These are phyloP conservation scores for Cenchrus purpureus DNA, from an alignment of 176 grass and related monocot species.

Conservation along the genomic window DNA sequence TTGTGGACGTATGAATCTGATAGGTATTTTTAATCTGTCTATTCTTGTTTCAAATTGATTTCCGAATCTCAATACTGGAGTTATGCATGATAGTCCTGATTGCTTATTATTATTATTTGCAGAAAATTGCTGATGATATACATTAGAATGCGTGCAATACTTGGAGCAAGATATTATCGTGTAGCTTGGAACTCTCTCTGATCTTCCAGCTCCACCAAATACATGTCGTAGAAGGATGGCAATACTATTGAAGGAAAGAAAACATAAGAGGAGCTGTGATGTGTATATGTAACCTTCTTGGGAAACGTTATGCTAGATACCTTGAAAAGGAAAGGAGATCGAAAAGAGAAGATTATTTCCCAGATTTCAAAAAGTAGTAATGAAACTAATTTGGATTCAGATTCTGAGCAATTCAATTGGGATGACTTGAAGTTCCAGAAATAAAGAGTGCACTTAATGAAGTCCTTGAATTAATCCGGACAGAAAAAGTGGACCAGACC, in stretches of 20 bases:
- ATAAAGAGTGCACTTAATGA: slow-evolving; percentile 83
- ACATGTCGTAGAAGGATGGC: slow-evolving; percentile 86
- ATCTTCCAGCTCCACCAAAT: slow-evolving; percentile 77
- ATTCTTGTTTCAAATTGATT: slow-evolving; percentile 2
- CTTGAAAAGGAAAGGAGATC: slow-evolving; percentile 55
- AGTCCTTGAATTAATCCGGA: slow-evolving; percentile 74
- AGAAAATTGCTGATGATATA: slow-evolving; percentile 87
- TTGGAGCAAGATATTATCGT: slow-evolving; percentile 76
- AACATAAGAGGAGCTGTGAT: slow-evolving; percentile 70
- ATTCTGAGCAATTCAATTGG: slow-evolving; percentile 61
- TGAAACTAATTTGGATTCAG: slow-evolving; percentile 44
- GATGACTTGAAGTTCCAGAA: slow-evolving; percentile 84
- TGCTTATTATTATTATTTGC: slow-evolving; percentile 40
- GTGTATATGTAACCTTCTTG: slow-evolving; percentile 77
- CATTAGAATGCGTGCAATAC: slow-evolving; percentile 66
- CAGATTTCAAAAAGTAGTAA: slow-evolving; percentile 40
- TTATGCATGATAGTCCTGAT: slow-evolving; percentile 23
- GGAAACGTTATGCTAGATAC: slow-evolving; percentile 60
- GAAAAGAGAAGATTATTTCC: slow-evolving; percentile 43
- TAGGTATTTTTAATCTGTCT: slow-evolving; percentile 62
- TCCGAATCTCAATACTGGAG: slow-evolving; percentile 29
- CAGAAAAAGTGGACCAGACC: slow-evolving; percentile 67
- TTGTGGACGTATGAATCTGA: slow-evolving; percentile 72
- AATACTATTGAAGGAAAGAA: slow-evolving; percentile 55
- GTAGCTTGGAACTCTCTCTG: slow-evolving; percentile 76